These are phyloP conservation scores for Chaetomiaceae sp. DNA, from an alignment of 2,329 filamentous ascomycete species.

Conservation along the genomic window DNA sequence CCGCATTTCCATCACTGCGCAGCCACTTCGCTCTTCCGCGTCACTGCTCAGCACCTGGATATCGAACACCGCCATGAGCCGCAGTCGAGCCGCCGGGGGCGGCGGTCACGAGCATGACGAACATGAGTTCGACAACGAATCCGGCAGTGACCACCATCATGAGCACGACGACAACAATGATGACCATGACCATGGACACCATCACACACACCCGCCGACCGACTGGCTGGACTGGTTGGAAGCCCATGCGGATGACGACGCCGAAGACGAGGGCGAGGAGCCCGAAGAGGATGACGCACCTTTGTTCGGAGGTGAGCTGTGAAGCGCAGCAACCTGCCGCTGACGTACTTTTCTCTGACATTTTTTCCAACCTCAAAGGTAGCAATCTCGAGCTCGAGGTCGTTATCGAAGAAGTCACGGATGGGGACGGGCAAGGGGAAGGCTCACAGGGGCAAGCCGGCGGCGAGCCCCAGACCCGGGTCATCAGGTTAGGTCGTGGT, in stretches of 20 bases:
- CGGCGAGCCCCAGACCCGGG: conserved; percentile 8
- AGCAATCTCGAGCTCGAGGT: conserved; percentile 18
- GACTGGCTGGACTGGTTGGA: too few species aligned
- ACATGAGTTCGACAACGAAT: conserved; percentile 19
- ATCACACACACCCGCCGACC: background rate
- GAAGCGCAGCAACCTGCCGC: background rate
- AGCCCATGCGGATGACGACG: conserved; percentile 17
- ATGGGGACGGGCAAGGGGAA: conserved; percentile 16
- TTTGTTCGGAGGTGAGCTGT: background rate
- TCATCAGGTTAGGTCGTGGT: conserved; percentile 15
- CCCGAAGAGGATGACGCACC: conserved; percentile 2
- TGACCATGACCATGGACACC: conserved; percentile 25
- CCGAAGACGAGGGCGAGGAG: conserved; percentile 23
- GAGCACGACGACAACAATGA: conserved; percentile 21
- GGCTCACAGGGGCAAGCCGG: conserved; percentile 22
- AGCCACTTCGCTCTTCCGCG: too few species aligned
- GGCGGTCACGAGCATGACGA: conserved; percentile 16
- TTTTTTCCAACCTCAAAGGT: background rate
- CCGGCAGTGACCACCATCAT: conserved; percentile 22
- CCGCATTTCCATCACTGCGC: too few species aligned
- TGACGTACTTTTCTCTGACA: background rate
- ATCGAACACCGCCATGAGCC: background rate
- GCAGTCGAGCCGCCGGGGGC: background rate
- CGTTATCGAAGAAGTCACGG: conserved; percentile 20
- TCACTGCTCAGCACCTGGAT: background rate